Evolutionary conservation across 257 asterid species (phyloP).

Genomic region (Anisodus tanguticus): DNA sequence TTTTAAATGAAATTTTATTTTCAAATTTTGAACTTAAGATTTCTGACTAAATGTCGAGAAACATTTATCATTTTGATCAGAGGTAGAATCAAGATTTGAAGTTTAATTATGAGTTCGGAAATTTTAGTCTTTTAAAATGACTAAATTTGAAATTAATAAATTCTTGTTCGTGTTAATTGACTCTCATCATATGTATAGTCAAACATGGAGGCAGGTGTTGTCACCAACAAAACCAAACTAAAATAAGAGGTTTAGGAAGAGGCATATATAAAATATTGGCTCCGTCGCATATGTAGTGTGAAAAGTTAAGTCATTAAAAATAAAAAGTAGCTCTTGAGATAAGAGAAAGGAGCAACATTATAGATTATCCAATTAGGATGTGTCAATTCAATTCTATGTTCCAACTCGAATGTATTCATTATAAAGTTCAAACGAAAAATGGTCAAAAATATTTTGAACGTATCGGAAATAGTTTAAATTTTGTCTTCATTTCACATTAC

Average conservation of each 20-base stretch:
- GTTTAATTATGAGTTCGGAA: too few species aligned
- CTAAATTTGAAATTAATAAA: too few species aligned
- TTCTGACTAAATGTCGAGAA: background rate
- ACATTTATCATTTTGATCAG: background rate
- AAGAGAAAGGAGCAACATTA: background rate
- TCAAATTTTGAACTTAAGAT: background rate
- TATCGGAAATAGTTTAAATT: too few species aligned
- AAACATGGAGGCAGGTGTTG: background rate
- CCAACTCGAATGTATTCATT: background rate
- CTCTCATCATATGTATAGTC: background rate
- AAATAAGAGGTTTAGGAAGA: background rate
- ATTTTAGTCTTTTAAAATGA: too few species aligned
- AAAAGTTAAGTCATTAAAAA: background rate
- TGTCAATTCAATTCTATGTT: background rate
- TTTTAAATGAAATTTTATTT: background rate
- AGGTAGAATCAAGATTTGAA: too few species aligned
- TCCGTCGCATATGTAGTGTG: background rate
- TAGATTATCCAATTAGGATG: background rate
- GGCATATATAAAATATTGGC: background rate
- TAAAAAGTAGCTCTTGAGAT: background rate
- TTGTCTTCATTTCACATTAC: too few species aligned
- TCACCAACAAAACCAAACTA: background rate
- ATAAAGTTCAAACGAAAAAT: background rate
- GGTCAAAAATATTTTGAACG: too few species aligned
- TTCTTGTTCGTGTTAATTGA: too few species aligned